Conservation (phyloP, 345 rosid species). For the Sonneratia alba region DNA sequence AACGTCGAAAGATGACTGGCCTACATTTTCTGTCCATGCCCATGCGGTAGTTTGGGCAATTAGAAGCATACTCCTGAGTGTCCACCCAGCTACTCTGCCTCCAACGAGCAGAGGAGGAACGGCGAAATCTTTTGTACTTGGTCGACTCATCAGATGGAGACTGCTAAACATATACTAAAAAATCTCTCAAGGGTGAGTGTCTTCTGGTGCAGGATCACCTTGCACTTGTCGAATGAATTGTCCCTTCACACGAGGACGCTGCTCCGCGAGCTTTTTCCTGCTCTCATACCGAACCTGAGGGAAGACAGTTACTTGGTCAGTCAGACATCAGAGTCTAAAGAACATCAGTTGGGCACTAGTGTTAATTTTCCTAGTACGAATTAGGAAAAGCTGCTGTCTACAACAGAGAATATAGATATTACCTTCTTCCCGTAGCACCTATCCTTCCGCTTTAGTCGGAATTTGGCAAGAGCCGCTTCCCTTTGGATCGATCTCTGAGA, state of each 20-base stretch:
- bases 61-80: not conserved
- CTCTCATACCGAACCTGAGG: slow-evolving; percentile 71
- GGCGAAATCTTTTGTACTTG: not conserved
- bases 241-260: slow-evolving; percentile 65
- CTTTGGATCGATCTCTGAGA: slow-evolving; percentile 47
- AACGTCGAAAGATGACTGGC: not conserved
- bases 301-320: not conserved
- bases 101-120: not conserved
- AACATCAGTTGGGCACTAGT: not conserved
- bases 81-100: not conserved
- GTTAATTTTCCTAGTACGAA: too few relatives aligned
- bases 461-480: slow-evolving; percentile 81
- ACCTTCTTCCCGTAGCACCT: slow-evolving; percentile 95
- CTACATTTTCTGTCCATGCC: not conserved
- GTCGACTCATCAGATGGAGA: not conserved
- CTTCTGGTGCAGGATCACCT: slow-evolving; percentile 12
- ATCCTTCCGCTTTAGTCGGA: slow-evolving; percentile 89
- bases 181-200: slow-evolving; percentile 16
- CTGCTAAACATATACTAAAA: not conserved
- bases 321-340: not conserved
- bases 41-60: not conserved
- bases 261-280: slow-evolving; percentile 68
- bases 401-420: not conserved
- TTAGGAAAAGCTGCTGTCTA: not conserved
- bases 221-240: slow-evolving; percentile 58